These are phyloP conservation scores for Candida endomychidarum DNA, from an alignment of 805 yeast species.

Conservation along the genomic window DNA sequence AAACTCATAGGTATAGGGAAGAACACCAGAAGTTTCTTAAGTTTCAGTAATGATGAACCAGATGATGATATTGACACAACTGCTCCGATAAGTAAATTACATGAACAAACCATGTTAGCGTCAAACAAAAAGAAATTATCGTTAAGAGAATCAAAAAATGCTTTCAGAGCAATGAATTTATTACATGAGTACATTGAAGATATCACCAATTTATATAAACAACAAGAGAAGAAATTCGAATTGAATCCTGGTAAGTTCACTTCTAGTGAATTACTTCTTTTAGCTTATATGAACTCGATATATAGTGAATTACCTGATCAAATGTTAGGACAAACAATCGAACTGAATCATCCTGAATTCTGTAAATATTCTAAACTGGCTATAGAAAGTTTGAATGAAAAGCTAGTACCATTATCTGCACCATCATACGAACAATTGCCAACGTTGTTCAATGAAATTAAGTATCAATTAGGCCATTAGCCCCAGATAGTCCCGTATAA, in stretches of 20 bases:
- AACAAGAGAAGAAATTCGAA: background rate
- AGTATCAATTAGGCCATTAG: slow-evolving; percentile 15
- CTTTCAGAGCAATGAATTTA: slow-evolving; percentile 26
- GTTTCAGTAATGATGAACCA: slow-evolving; percentile 18
- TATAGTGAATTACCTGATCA: slow-evolving; percentile 12
- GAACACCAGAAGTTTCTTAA: slow-evolving; percentile 30
- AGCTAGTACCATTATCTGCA: slow-evolving; percentile 10
- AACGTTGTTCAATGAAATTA: slow-evolving; percentile 35
- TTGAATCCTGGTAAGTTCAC: slow-evolving; percentile 7
- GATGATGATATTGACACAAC: slow-evolving; percentile 19
- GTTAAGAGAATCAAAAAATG: slow-evolving; percentile 32
- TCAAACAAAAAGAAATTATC: slow-evolving; percentile 33
- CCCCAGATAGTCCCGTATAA: background rate
- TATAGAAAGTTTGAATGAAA: slow-evolving; percentile 3
- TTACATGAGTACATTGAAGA: slow-evolving; percentile 11
- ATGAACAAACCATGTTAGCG: slow-evolving; percentile 34
- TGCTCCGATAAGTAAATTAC: slow-evolving; percentile 35
- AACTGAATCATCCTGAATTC: slow-evolving; percentile 8
- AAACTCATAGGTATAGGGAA: slow-evolving; percentile 29
- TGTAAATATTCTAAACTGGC: background rate
- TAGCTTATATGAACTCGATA: slow-evolving; percentile 11
- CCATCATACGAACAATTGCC: slow-evolving; percentile 34
- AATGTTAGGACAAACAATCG: slow-evolving; percentile 9
- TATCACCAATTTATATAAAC: slow-evolving; percentile 10
- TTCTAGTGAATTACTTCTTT: slow-evolving; percentile 11